phyloP scores from a whole-genome alignment of 2,329 filamentous ascomycete genomes.

The Colletotrichum chrysophilum region DNA sequence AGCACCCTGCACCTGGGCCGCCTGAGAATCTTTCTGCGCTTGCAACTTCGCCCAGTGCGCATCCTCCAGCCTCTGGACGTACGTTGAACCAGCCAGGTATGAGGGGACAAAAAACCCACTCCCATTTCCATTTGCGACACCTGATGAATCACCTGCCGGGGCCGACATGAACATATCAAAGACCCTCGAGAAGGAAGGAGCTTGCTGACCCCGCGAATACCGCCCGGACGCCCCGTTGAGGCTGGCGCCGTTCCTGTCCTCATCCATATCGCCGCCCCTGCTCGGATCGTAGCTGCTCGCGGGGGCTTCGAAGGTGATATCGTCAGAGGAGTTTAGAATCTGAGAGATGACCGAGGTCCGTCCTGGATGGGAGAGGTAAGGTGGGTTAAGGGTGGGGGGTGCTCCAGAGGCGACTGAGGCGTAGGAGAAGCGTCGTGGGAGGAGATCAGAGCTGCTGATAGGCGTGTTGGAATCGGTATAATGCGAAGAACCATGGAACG shows the following conservation, averaged over 20 bases:
- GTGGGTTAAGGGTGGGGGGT: slow-evolving; percentile 37
- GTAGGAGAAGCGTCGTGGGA: slow-evolving; percentile 44
- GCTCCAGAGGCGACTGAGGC: slow-evolving; percentile 45
- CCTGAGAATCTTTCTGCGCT: slow-evolving; percentile 54
- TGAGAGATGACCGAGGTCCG: slow-evolving; percentile 55
- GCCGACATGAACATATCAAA: slow-evolving; percentile 54
- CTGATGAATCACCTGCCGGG: slow-evolving; percentile 23
- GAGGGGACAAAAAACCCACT: slow-evolving; percentile 79
- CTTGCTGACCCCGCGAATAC: slow-evolving; percentile 25
- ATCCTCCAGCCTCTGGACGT: slow-evolving; percentile 78
- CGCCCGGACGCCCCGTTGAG: slow-evolving; percentile 27
- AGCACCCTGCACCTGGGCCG: slow-evolving; percentile 44
- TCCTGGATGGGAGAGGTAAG: slow-evolving; percentile 39
- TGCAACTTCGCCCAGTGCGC: slow-evolving; percentile 66
- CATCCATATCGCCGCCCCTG: slow-evolving; percentile 36
- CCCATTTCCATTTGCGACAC: slow-evolving; percentile 27
- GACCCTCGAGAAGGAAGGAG: slow-evolving; percentile 56
- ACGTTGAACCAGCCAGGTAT: slow-evolving; percentile 79
- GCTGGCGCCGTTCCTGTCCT: slow-evolving; percentile 31
- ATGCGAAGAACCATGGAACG: slow-evolving; percentile 39
- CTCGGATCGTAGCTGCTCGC: slow-evolving; percentile 25
- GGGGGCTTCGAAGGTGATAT: slow-evolving; percentile 38
- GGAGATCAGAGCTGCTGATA: slow-evolving; percentile 30
- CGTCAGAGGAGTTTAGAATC: slow-evolving; percentile 55
- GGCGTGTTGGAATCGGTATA: slow-evolving; percentile 36